Conservation (phyloP, 139 green algal species). For the Mesotaenium endlicherianum region DNA sequence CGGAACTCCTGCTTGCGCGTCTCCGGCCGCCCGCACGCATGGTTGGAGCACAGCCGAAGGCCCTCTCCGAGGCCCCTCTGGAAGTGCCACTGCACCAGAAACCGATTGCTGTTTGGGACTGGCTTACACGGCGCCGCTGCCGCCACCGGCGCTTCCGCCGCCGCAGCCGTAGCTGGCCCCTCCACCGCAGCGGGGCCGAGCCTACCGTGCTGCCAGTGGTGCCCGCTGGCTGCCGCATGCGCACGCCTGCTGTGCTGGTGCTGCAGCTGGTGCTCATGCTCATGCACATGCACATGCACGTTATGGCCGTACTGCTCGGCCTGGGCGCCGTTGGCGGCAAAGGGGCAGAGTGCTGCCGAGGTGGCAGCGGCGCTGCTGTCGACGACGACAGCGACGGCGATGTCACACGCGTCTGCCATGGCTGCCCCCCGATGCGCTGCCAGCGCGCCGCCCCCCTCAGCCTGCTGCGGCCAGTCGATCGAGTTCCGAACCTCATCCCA, state of each 20-base stretch:
- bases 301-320: background rate
- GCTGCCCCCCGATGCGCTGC: background rate
- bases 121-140: background rate
- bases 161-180: background rate
- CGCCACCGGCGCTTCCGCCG: background rate
- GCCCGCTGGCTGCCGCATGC: background rate
- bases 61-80: background rate
- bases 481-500: too few relatives aligned
- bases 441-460: too few relatives aligned
- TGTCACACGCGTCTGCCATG: background rate
- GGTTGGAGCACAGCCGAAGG: conserved; percentile 34
- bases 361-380: too few relatives aligned
- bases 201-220: background rate
- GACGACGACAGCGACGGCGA: background rate
- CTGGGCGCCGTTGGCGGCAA: too few relatives aligned
- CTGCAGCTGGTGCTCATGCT: background rate
- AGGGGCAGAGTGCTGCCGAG: too few relatives aligned
- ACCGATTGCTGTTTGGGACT: background rate
- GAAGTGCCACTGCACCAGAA: conserved; percentile 23
- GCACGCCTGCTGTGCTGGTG: background rate
- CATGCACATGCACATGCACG: background rate
- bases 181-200: background rate
- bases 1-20: conserved; percentile 48
- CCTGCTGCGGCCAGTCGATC: too few relatives aligned
- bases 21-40: conserved; percentile 36